phyloP scores from a whole-genome alignment of 1,284 basidiomycete species.

The Testicularia cyperi region DNA sequence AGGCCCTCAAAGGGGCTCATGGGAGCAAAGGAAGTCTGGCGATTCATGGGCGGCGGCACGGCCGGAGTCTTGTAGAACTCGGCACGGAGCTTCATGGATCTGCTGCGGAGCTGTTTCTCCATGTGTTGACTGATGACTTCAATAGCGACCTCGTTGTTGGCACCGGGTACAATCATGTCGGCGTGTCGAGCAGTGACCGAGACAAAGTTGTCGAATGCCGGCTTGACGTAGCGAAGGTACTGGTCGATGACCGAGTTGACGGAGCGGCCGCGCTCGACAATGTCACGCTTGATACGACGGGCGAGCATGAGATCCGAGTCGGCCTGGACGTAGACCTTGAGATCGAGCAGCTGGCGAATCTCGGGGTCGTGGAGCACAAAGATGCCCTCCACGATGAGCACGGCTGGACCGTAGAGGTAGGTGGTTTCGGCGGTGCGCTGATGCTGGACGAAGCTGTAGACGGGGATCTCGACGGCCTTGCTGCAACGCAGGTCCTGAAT shows the following conservation, averaged over 20 bases:
- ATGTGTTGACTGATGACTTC: slow-evolving; percentile 91
- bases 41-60: slow-evolving; percentile 3
- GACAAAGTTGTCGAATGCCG: slow-evolving; percentile 93
- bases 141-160: slow-evolving; percentile 68
- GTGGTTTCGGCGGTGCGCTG: slow-evolving; percentile 81
- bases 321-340: slow-evolving; percentile 73
- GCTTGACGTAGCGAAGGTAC: slow-evolving; percentile 83
- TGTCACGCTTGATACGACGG: slow-evolving; percentile 81
- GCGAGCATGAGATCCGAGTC: slow-evolving; percentile 97
- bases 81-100: slow-evolving; percentile 33
- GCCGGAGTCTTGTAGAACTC: slow-evolving; percentile 44
- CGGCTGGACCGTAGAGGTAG: slow-evolving; percentile 92
- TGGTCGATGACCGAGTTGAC: slow-evolving; percentile 87
- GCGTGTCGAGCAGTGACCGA: slow-evolving; percentile 80
- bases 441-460: slow-evolving; percentile 90
- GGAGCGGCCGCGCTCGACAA: slow-evolving; percentile 80
- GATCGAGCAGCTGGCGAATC: slow-evolving; percentile 79
- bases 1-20: slow-evolving; percentile 25
- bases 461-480: slow-evolving; percentile 70
- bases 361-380: slow-evolving; percentile 73
- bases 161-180: slow-evolving; percentile 64
- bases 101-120: slow-evolving; percentile 69
- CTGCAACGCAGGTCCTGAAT: slow-evolving; percentile 74
- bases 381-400: slow-evolving; percentile 93
- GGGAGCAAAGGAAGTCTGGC: not conserved